These are phyloP conservation scores for Sistotremastrum suecicum DNA, from an alignment of 768 basidiomycete species.

Conservation along the genomic window DNA sequence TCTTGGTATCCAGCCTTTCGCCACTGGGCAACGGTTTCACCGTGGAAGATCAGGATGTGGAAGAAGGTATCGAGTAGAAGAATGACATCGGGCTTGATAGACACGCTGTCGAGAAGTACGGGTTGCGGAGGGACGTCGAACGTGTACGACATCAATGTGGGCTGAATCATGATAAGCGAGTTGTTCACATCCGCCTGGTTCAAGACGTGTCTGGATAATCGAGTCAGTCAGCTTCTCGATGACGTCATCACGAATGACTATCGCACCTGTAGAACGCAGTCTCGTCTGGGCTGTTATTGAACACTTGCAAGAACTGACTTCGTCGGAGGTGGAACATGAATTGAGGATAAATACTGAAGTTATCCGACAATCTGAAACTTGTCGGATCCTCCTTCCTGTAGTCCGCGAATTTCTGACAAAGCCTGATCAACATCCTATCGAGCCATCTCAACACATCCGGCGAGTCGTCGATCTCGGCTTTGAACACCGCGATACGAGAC, in stretches of 20 bases:
- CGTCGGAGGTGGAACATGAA: constrained; percentile 99
- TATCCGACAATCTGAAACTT: constrained; percentile 84
- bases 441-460: constrained; percentile 96
- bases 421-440: constrained; percentile 94
- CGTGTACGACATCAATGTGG: constrained; percentile 96
- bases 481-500: constrained; percentile 98
- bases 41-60: constrained; percentile 99
- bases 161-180: constrained; percentile 99
- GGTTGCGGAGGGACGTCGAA: constrained; percentile 88
- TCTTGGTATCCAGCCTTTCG: constrained; percentile 97
- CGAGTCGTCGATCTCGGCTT: constrained; percentile 96
- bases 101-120: constrained; percentile 91
- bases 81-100: constrained; percentile 93
- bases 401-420: constrained; percentile 99
- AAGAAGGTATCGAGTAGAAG: constrained; percentile 98
- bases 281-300: constrained; percentile 99
- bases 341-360: constrained; percentile 98
- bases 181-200: constrained; percentile 99
- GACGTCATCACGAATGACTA: background rate
- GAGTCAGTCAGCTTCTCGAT: constrained; percentile 4
- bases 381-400: constrained; percentile 96
- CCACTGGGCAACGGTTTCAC: constrained; percentile 94
- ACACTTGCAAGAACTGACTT: constrained; percentile 97
- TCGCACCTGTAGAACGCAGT: constrained; percentile 91
- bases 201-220: constrained; percentile 58